A percentile compares a stretch with the other conserved stretches of the same genome.
Evolutionary conservation across 192 early-diverging fungal species (phyloP).

Genomic region (Gigaspora rosea): DNA sequence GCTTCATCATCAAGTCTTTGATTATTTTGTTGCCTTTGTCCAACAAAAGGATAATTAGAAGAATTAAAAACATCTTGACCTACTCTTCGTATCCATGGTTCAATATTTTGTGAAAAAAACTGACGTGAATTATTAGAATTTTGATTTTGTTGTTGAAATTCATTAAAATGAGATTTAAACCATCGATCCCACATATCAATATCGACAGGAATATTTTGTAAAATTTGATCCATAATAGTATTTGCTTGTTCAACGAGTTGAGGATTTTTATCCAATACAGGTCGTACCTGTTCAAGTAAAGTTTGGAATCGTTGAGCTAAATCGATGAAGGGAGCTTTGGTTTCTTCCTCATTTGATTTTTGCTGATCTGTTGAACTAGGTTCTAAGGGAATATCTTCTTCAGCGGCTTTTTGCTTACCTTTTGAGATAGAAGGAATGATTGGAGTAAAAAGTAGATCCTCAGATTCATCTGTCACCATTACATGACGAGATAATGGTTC

Average conservation of each 20-base stretch:
- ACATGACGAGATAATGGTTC: background rate
- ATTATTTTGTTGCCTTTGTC: constrained; percentile 11
- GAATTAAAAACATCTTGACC: background rate
- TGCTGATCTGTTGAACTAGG: background rate
- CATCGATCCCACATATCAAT: constrained; percentile 19
- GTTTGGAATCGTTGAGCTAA: constrained; percentile 25
- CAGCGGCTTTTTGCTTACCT: constrained; percentile 25
- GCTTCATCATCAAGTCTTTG: background rate
- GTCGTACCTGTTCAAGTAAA: constrained; percentile 31
- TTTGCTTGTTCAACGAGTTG: constrained; percentile 28
- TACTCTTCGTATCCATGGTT: background rate
- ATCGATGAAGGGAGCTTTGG: constrained; percentile 4
- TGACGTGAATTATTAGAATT: background rate
- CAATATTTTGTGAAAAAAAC: background rate
- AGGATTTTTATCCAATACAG: constrained; percentile 29
- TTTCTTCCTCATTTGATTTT: background rate
- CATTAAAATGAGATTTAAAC: background rate
- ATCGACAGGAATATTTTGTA: constrained; percentile 24
- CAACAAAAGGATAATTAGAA: background rate
- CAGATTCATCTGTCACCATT: background rate
- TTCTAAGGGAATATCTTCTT: background rate
- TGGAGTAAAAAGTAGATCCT: background rate
- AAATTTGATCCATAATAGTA: constrained; percentile 31
- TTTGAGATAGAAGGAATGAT: constrained; percentile 17
- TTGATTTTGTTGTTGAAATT: background rate